Evolutionary conservation across 495 filamentous ascomycete species (phyloP), one percentile per base, ranked within the genome.

Genomic region (Lasiosphaeria ovina): DNA sequence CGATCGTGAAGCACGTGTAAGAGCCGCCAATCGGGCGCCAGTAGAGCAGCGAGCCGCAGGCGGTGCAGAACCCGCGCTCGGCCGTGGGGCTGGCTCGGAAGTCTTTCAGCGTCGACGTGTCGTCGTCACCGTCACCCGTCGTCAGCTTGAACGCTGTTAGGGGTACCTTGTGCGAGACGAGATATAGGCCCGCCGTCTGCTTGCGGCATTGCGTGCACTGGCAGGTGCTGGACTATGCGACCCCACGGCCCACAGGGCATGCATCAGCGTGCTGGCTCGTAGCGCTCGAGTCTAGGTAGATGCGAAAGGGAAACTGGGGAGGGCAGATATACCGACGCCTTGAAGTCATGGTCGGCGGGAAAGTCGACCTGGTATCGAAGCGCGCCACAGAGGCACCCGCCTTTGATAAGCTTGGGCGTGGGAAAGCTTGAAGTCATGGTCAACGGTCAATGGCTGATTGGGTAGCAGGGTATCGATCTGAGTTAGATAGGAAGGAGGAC

Each of bases 191-290:
- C 33, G 68, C 69, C 5, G 73, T 73, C 51, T 71, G 70, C 38
- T 66, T 66, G 53, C 76, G 70, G 61, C 71, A 73, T 58, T 76
- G 73, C 45, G 71, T 78, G 62, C 76, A 78, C 53, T 76, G 73
- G 62, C 76, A 78, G 16, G 67, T 73, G 34, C 58, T 40, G 49
- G 64, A 69, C 73, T 76, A 38, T 33, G n/a, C 7, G 12, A 47
- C 2, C 24, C 24, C 24, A 24, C 24, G 24, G 2, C 24, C 24
- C 24, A 24, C 24, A 24, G 24, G 24, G 24, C 24, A 24, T 24
- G 24, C 24, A 24, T 24, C 24, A 24, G 24, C 24, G 24, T 24
- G 24, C 24, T 24, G 2, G 24, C 24, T 24, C 24, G 24, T 24
- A 24, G 24, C 24, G 24, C 24, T 24, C 24, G 24, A 24, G 24